A percentile compares a stretch with the other conserved stretches of the same genome.
These are phyloP conservation scores for Daphne laureola DNA, from an alignment of 441 rosid species.

Conservation along the genomic window DNA sequence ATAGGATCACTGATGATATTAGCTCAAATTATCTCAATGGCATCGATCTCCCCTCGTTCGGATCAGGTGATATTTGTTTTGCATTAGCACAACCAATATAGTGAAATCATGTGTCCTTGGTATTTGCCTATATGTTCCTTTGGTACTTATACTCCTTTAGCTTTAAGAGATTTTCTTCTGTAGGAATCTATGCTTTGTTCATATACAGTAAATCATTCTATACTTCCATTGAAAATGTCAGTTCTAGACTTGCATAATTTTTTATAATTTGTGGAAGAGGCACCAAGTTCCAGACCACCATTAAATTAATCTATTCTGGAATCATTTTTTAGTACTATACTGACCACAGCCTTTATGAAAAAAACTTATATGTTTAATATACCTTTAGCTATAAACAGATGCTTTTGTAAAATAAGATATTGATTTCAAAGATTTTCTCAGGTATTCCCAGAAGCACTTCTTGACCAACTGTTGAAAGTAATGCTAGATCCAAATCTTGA, in stretches of 20 bases:
- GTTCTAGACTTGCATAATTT: too few species aligned
- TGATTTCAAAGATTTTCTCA: conserved; percentile 17
- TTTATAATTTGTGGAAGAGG: too few species aligned
- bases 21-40: conserved; percentile 72
- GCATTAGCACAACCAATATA: background rate
- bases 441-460: conserved; percentile 87
- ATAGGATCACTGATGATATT: conserved; percentile 75
- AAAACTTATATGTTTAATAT: too few species aligned
- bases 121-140: conserved; percentile 3
- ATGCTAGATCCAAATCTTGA: conserved; percentile 87
- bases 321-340: too few species aligned
- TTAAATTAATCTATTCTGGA: too few species aligned
- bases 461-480: conserved; percentile 70
- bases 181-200: background rate
- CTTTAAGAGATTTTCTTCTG: background rate
- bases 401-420: conserved; percentile 1
- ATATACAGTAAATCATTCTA: too few species aligned
- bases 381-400: too few species aligned
- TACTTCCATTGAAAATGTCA: too few species aligned
- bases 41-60: conserved; percentile 41
- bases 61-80: conserved; percentile 49
- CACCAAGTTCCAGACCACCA: too few species aligned
- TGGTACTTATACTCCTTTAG: too few species aligned
- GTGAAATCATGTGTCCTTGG: background rate
- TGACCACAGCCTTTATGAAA: too few species aligned